Conservation (phyloP, 2,329 filamentous ascomycete species). For the Leptosphaerulina australis region DNA sequence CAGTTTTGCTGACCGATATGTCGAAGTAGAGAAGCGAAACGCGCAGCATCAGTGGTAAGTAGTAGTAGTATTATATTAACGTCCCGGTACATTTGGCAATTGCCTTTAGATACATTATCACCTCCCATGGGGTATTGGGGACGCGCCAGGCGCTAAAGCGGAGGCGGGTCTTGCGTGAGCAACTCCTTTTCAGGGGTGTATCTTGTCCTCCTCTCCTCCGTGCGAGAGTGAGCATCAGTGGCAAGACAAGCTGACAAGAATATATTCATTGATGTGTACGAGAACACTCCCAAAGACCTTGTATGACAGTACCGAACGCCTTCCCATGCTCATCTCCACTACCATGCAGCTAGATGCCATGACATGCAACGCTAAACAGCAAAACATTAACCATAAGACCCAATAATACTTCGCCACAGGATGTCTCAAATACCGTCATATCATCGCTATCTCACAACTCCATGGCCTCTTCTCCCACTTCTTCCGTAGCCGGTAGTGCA, state of each 20-base stretch:
- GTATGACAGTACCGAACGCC: constrained; percentile 5
- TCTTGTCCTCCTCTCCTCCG: too few species aligned
- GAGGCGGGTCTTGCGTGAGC: too few species aligned
- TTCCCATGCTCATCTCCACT: constrained; percentile 8
- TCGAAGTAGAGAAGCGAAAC: not conserved
- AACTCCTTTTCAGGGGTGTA: too few species aligned
- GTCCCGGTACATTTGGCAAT: too few species aligned
- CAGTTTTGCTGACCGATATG: not conserved
- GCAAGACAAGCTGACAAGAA: not conserved
- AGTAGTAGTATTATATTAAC: too few species aligned
- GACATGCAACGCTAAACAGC: constrained; percentile 19
- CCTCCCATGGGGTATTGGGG: too few species aligned
- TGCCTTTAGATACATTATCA: too few species aligned
- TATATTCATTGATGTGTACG: not conserved
- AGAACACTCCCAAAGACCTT: not conserved
- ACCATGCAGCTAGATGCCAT: not conserved
- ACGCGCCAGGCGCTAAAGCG: too few species aligned
- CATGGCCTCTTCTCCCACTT: constrained; percentile 22
- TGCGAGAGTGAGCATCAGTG: too few species aligned
- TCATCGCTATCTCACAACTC: constrained; percentile 22
- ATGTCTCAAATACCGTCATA: not conserved
- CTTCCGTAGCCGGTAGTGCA: not conserved
- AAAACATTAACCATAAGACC: constrained; percentile 1
- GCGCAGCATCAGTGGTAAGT: too few species aligned
- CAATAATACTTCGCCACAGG: not conserved